A percentile compares a stretch with the other conserved stretches of the same genome.
Evolutionary conservation across 768 basidiomycete species (phyloP).

Genomic region (Calocera viscosa): DNA sequence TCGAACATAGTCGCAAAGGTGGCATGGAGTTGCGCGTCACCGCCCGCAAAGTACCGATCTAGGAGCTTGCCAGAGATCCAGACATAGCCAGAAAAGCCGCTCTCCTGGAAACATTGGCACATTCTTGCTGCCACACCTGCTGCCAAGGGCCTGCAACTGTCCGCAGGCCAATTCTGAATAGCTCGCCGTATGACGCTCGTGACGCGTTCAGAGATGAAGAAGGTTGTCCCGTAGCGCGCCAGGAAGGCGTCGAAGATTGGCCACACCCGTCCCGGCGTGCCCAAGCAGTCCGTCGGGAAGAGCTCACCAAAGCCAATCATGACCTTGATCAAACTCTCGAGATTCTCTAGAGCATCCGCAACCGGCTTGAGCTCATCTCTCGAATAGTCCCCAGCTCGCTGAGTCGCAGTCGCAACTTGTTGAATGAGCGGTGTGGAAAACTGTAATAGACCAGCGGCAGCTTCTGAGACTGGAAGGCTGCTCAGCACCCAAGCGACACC

Average conservation of each 20-base stretch:
- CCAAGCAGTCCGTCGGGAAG: conserved; percentile 65
- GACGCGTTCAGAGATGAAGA: conserved; percentile 66
- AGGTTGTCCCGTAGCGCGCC: conserved; percentile 59
- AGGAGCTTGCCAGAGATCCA: conserved; percentile 90
- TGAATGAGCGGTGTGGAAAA: conserved; percentile 39
- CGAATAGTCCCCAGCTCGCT: conserved; percentile 1
- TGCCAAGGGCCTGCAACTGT: conserved; percentile 63
- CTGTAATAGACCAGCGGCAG: conserved; percentile 71
- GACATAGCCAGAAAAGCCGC: conserved; percentile 72
- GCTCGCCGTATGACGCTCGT: conserved; percentile 62
- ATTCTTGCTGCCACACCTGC: conserved; percentile 63
- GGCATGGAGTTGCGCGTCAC: background rate
- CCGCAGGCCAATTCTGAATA: conserved; percentile 43
- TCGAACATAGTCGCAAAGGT: conserved; percentile 38
- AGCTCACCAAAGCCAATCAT: conserved; percentile 72
- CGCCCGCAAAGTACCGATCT: conserved; percentile 33
- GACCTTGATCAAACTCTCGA: conserved; percentile 82
- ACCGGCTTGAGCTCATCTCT: background rate
- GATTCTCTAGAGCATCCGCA: conserved; percentile 74
- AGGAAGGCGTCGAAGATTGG: conserved; percentile 69
- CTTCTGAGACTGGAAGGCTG: conserved; percentile 81
- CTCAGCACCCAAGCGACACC: conserved; percentile 92
- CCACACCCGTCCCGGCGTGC: conserved; percentile 73
- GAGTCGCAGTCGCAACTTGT: background rate
- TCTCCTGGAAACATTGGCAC: conserved; percentile 62